These are phyloP conservation scores for Acmispon strigosus DNA, from an alignment of 306 rosid species.

Conservation along the genomic window DNA sequence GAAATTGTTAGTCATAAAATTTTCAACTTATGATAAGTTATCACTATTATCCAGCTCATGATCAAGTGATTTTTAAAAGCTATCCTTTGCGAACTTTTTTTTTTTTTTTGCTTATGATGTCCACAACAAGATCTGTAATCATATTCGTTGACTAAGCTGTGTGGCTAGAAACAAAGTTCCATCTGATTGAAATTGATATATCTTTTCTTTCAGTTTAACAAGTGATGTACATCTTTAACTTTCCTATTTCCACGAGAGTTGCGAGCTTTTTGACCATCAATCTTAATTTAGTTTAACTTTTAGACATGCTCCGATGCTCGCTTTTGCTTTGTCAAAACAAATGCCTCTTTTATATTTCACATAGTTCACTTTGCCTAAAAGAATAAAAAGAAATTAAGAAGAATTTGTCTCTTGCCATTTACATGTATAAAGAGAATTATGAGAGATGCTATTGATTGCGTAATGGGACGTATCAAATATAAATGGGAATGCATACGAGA, in stretches of 20 bases:
- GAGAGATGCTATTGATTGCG: too few relatives aligned
- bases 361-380: neutral
- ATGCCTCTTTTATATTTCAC: neutral
- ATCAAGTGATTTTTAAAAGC: conserved; percentile 23
- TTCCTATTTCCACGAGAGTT: conserved; percentile 32
- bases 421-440: too few relatives aligned
- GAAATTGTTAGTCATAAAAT: too few relatives aligned
- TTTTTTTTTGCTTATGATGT: conserved; percentile 31
- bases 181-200: conserved; percentile 13
- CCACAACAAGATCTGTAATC: conserved; percentile 37
- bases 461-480: too few relatives aligned
- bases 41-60: conserved; percentile 36
- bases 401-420: neutral
- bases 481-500: too few relatives aligned
- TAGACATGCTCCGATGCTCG: conserved; percentile 3
- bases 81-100: conserved; percentile 16
- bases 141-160: conserved; percentile 59
- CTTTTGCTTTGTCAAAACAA: conserved; percentile 18
- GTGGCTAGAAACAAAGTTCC: conserved; percentile 14
- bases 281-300: conserved; percentile 27
- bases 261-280: conserved; percentile 59
- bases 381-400: neutral
- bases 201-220: conserved; percentile 25
- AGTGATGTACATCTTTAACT: conserved; percentile 34
- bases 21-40: neutral